A percentile compares a stretch with the other conserved stretches of the same genome.
Evolutionary conservation across 345 rosid genomes (phyloP).

Genomic region (Camelina sativa): DNA sequence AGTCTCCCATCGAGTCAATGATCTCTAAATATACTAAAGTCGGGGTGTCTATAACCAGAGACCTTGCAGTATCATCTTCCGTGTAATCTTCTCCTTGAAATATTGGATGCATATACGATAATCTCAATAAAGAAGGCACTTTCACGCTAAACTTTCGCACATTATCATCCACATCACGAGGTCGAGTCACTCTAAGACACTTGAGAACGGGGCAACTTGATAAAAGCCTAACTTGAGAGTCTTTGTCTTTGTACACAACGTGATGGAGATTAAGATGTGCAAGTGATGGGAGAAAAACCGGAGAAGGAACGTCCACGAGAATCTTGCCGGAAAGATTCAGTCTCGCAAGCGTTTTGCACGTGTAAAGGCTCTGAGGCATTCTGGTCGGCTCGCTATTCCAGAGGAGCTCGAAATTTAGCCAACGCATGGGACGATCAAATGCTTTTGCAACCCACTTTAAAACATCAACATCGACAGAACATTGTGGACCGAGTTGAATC

Average conservation of each 20-base stretch:
- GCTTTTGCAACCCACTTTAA: slow-evolving; percentile 18
- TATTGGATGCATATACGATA: neutral
- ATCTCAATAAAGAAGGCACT: neutral
- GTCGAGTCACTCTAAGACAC: neutral
- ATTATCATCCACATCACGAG: neutral
- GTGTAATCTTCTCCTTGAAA: neutral
- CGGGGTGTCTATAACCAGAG: slow-evolving; percentile 4
- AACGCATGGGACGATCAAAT: neutral
- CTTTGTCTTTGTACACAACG: slow-evolving; percentile 22
- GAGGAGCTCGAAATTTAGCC: neutral
- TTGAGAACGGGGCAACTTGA: slow-evolving; percentile 15
- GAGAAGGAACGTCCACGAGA: neutral
- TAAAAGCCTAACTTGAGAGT: slow-evolving; percentile 14
- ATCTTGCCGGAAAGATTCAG: neutral
- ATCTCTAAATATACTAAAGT: neutral
- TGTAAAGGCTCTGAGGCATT: slow-evolving; percentile 11
- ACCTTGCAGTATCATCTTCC: neutral
- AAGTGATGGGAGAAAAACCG: neutral
- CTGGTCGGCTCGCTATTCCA: neutral
- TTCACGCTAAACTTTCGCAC: neutral
- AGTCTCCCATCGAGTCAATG: neutral
- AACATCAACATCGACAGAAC: slow-evolving; percentile 4
- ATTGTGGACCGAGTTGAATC: slow-evolving; percentile 1
- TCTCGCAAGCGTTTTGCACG: neutral
- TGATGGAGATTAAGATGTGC: neutral